A percentile compares a stretch with the other conserved stretches of the same genome.
Conservation (phyloP, 2,329 filamentous ascomycete species). For the Fusarium concolor region DNA sequence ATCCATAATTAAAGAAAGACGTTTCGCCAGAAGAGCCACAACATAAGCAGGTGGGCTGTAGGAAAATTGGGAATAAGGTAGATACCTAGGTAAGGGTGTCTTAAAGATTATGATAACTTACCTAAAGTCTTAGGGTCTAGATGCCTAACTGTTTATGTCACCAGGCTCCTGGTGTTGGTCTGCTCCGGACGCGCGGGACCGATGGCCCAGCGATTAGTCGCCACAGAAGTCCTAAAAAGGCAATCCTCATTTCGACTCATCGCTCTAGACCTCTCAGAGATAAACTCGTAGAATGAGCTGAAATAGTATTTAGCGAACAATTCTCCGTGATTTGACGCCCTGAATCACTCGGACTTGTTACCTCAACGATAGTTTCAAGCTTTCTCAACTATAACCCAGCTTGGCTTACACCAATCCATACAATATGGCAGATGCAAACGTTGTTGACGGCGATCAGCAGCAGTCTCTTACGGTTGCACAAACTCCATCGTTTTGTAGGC, state of each 20-base stretch:
- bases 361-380: neutral
- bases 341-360: neutral
- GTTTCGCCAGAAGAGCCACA: no score
- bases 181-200: neutral
- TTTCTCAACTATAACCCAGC: neutral
- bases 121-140: no score
- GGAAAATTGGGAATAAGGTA: no score
- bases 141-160: no score
- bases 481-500: neutral
- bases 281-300: no score
- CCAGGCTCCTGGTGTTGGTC: no score
- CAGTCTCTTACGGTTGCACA: neutral
- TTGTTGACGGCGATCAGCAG: neutral
- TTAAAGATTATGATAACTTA: no score
- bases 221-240: neutral
- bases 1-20: no score
- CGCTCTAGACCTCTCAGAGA: neutral
- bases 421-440: neutral
- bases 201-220: neutral
- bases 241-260: constrained; percentile 4
- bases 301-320: neutral
- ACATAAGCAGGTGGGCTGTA: no score
- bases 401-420: neutral
- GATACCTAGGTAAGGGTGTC: no score
- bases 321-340: neutral